Evolutionary conservation across 345 rosid genomes (phyloP).

Genomic region (Salix viminalis): DNA sequence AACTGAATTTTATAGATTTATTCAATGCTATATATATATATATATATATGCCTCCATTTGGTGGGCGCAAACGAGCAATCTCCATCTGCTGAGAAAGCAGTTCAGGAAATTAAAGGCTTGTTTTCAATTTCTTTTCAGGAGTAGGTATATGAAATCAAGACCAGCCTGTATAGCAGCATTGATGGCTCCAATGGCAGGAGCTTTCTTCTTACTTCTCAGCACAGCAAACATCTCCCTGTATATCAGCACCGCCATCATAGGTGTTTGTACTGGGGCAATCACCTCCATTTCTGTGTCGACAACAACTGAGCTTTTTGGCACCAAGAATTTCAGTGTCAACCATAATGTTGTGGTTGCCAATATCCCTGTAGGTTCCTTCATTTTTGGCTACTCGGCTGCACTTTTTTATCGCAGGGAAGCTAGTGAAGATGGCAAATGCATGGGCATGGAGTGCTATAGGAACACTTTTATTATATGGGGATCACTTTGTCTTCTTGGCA

Average conservation of each 20-base stretch:
- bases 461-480: constrained; percentile 72
- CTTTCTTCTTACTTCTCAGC: constrained; percentile 57
- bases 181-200: constrained; percentile 55
- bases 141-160: constrained; percentile 40
- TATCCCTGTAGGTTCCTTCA: constrained; percentile 78
- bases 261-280: constrained; percentile 71
- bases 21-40: neutral
- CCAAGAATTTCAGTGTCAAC: constrained; percentile 65
- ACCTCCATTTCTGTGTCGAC: constrained; percentile 61
- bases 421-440: constrained; percentile 42
- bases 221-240: constrained; percentile 37
- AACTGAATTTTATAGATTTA: neutral
- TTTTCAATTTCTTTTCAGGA: constrained; percentile 30
- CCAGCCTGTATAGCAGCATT: constrained; percentile 52
- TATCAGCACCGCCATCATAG: constrained; percentile 63
- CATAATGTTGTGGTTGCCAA: constrained; percentile 73
- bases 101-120: neutral
- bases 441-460: constrained; percentile 61
- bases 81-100: neutral
- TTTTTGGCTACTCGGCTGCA: constrained; percentile 72
- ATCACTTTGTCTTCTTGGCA: constrained; percentile 48
- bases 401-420: constrained; percentile 46
- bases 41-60: neutral
- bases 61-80: neutral
- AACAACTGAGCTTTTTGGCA: constrained; percentile 77